Evolutionary conservation across 2,329 filamentous ascomycete species (phyloP).

Genomic region (Fusarium mundagurra): DNA sequence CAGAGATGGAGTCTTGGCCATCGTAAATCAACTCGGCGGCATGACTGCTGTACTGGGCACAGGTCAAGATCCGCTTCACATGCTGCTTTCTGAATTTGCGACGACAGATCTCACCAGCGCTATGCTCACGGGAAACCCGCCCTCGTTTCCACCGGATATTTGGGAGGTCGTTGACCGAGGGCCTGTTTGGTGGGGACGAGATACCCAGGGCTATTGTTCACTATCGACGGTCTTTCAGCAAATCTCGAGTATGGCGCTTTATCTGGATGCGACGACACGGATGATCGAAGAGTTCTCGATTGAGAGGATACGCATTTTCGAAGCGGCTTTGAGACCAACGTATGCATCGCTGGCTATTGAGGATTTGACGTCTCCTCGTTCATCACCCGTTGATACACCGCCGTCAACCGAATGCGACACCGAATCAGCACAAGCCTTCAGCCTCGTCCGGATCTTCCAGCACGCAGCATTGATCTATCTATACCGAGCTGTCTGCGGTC

Average conservation of each 20-base stretch:
- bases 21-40: slow-evolving; percentile 47
- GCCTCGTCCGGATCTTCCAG: slow-evolving; percentile 52
- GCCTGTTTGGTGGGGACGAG: slow-evolving; percentile 55
- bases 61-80: slow-evolving; percentile 45
- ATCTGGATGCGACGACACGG: slow-evolving; percentile 33
- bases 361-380: slow-evolving; percentile 16
- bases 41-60: slow-evolving; percentile 37
- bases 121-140: slow-evolving; percentile 50
- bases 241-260: slow-evolving; percentile 45
- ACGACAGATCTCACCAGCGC: slow-evolving; percentile 56
- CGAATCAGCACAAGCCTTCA: slow-evolving; percentile 48
- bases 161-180: slow-evolving; percentile 53
- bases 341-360: slow-evolving; percentile 43
- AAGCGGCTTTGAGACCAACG: slow-evolving; percentile 39
- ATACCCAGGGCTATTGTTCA: slow-evolving; percentile 48
- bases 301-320: slow-evolving; percentile 42
- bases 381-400: background rate
- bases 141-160: slow-evolving; percentile 49
- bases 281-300: slow-evolving; percentile 42
- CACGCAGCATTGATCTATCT: slow-evolving; percentile 54
- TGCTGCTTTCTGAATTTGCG: slow-evolving; percentile 56
- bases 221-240: slow-evolving; percentile 49
- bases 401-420: slow-evolving; percentile 30
- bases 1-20: slow-evolving; percentile 49
- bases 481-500: slow-evolving; percentile 54